A percentile compares a stretch with the other conserved stretches of the same genome.
These are phyloP conservation scores for Peniophora sp. DNA, from an alignment of 1,284 basidiomycete species.

Conservation along the genomic window DNA sequence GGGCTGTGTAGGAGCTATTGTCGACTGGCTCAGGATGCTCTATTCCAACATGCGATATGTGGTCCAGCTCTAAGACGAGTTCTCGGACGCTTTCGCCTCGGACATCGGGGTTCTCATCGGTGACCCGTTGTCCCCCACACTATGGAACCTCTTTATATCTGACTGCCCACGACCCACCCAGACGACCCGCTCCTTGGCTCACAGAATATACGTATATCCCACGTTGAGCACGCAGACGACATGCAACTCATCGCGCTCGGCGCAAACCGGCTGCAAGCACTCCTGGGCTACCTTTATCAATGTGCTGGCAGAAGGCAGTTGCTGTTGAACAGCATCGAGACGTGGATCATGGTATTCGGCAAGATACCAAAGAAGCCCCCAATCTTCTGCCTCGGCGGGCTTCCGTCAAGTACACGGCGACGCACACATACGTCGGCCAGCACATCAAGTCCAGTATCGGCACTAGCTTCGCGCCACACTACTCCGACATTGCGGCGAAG, in stretches of 20 bases:
- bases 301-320: slow-evolving; percentile 19
- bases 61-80: slow-evolving; percentile 16
- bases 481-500: slow-evolving; percentile 13
- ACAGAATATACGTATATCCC: slow-evolving; percentile 15
- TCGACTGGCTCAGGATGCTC: slow-evolving; percentile 25
- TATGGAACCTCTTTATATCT: slow-evolving; percentile 25
- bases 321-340: slow-evolving; percentile 17
- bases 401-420: neutral
- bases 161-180: slow-evolving; percentile 11
- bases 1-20: slow-evolving; percentile 18
- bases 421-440: slow-evolving; percentile 16
- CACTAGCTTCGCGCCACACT: slow-evolving; percentile 15
- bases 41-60: slow-evolving; percentile 17
- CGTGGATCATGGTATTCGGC: slow-evolving; percentile 13
- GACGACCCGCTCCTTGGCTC: slow-evolving; percentile 16
- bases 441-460: slow-evolving; percentile 5
- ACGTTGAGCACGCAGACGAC: slow-evolving; percentile 22
- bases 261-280: slow-evolving; percentile 13
- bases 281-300: slow-evolving; percentile 13
- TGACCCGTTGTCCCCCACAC: too few species aligned
- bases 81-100: slow-evolving; percentile 17
- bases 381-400: neutral
- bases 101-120: slow-evolving; percentile 21
- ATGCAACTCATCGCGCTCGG: slow-evolving; percentile 20
- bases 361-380: neutral